phyloP scores from a whole-genome alignment of 257 asterid species.

The Fraxinus cuspidata region DNA sequence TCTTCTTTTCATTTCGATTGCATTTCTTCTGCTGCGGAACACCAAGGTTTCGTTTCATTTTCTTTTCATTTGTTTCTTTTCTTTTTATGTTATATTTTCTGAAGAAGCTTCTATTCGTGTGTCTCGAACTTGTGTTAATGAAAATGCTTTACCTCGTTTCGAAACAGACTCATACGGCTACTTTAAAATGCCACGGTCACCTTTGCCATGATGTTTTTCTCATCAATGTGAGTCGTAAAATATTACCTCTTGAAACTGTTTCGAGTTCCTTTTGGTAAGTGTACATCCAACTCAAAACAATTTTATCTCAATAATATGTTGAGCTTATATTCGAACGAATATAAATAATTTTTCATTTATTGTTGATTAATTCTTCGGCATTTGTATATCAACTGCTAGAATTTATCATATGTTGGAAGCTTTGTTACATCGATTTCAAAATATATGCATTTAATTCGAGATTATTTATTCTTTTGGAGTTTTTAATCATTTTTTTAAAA shows the following conservation, averaged over 20 bases:
- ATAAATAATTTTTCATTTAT: not conserved
- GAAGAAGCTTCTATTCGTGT: not conserved
- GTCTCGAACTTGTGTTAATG: not conserved
- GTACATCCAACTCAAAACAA: not conserved
- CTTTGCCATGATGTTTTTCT: slow-evolving; percentile 96
- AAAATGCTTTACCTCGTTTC: slow-evolving; percentile 30
- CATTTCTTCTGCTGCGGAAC: slow-evolving; percentile 73
- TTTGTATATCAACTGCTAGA: slow-evolving; percentile 44
- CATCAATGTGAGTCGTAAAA: slow-evolving; percentile 96
- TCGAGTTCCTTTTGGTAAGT: slow-evolving; percentile 88
- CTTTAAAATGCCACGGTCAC: slow-evolving; percentile 98
- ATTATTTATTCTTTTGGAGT: no score
- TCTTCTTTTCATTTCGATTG: slow-evolving; percentile 74
- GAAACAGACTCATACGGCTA: slow-evolving; percentile 59
- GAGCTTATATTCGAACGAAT: not conserved
- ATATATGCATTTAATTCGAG: no score
- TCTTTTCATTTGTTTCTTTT: slow-evolving; percentile 1
- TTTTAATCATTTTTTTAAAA: no score
- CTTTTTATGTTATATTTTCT: not conserved
- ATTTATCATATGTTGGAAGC: no score
- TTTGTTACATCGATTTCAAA: no score
- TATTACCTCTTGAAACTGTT: slow-evolving; percentile 88
- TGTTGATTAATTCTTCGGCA: not conserved
- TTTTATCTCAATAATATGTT: not conserved
- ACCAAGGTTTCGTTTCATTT: slow-evolving; percentile 50